A percentile compares a stretch with the other conserved stretches of the same genome.
Conservation (phyloP, 441 rosid genomes). For the Croton laevigatus region DNA sequence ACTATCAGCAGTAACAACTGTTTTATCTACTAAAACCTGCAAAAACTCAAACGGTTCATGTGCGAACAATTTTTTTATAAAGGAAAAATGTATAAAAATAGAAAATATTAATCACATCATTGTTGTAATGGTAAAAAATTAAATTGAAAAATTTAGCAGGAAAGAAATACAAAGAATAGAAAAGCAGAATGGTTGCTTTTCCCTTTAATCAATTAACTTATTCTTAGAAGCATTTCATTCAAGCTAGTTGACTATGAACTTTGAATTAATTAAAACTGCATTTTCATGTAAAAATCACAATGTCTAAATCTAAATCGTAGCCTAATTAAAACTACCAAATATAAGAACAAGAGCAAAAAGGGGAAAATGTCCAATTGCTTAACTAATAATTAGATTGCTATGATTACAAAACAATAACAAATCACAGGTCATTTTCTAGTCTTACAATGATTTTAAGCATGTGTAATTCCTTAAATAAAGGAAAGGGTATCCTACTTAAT, state of each 20-base stretch:
- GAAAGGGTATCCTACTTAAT: too few relatives aligned
- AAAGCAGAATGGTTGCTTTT: not conserved
- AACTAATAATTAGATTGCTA: too few relatives aligned
- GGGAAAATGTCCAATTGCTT: too few relatives aligned
- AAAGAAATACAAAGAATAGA: not conserved
- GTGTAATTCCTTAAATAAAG: too few relatives aligned
- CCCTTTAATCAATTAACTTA: not conserved
- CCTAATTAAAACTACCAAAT: not conserved
- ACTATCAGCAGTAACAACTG: constrained; percentile 29
- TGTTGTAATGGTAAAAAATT: too few relatives aligned
- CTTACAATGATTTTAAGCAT: too few relatives aligned
- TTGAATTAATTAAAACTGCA: not conserved
- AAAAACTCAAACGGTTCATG: constrained; percentile 21
- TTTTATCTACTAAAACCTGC: constrained; percentile 55
- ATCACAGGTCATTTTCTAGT: too few relatives aligned
- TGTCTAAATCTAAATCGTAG: not conserved
- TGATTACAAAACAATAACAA: too few relatives aligned
- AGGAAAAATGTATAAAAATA: not conserved
- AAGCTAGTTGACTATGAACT: not conserved
- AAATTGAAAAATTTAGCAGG: not conserved
- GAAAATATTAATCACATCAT: not conserved
- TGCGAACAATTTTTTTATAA: not conserved
- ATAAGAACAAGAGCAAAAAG: not conserved
- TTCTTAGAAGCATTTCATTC: not conserved
- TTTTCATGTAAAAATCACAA: not conserved